Evolutionary conservation across 495 filamentous ascomycete genomes (phyloP).

Genomic region (Aspergillus bridgeri): DNA sequence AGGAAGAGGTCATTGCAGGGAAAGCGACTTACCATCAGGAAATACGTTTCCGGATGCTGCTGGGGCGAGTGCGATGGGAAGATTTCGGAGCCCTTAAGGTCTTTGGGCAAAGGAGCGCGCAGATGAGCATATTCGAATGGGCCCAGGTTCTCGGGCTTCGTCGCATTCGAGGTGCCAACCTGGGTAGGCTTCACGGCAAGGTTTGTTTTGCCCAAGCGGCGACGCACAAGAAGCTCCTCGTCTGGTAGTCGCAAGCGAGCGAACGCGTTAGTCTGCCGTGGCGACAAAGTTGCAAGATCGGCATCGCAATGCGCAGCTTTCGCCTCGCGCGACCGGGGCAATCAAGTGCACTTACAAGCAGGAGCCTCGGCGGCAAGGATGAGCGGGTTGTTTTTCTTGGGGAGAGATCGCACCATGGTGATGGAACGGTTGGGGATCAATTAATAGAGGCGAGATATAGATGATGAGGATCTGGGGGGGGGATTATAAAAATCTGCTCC

Average conservation of each 20-base stretch:
- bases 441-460: conserved; percentile 4
- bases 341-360: conserved; percentile 46
- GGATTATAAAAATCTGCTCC: neutral
- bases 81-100: conserved; percentile 82
- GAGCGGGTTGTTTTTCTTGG: conserved; percentile 70
- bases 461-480: neutral
- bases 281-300: conserved; percentile 3
- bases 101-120: conserved; percentile 82
- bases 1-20: neutral
- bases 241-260: conserved; percentile 47
- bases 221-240: conserved; percentile 75
- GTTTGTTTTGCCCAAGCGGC: conserved; percentile 88
- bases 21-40: conserved; percentile 71
- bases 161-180: conserved; percentile 60
- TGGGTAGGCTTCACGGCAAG: conserved; percentile 73
- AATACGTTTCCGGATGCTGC: conserved; percentile 78
- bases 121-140: conserved; percentile 95
- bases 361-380: conserved; percentile 70
- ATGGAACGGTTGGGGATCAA: conserved; percentile 5
- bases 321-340: conserved; percentile 15
- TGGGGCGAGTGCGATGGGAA: conserved; percentile 64
- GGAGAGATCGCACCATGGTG: conserved; percentile 66
- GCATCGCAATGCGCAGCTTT: conserved; percentile 13
- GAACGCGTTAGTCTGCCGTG: conserved; percentile 28
- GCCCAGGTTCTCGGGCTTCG: conserved; percentile 67